Base-by-base conservation (phyloP, 495 filamentous ascomycete species). In the Letharia lupina region DNA sequence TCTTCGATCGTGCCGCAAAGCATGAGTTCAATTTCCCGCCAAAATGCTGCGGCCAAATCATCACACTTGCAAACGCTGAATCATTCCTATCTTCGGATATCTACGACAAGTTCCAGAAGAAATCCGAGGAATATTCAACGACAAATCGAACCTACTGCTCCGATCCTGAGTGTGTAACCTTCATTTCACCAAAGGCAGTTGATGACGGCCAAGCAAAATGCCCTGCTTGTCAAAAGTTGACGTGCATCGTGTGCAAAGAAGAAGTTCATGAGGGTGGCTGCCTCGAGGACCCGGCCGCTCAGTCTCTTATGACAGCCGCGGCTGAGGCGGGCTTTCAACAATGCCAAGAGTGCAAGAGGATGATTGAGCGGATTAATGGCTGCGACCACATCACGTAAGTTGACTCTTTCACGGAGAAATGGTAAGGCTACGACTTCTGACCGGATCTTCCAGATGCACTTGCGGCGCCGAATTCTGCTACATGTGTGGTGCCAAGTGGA, bases 141-240 rank as follows among this genome's bases (percentile, higher is more conserved):
- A 16, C 12, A 56, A 35, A 35, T 6, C 28, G 52, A 56, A 56
- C 31, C 52, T 56, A 56, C 52, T 56, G 52, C 52, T 56, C 5
- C 28, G 52, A 56, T 56, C 28, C 12, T 6, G 31, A 56, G 12
- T 56, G 52, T 35, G 31, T 1, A 56, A 56, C 52, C 12, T 35
- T 56, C 28, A 56, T 56, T 18, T 8, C 52, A 33, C 12, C 28
- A 56, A 20, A 35, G 12, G 12, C 28, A 37, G 74, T 78, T 41
- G 18, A 65, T 2, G 71, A 65, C 23, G 70, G 74, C 12, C 61
- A 75, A 47, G 82, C 77, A 6, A 70, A 52, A 18, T 85, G 81
- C 56, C 52, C 67, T 41, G 45, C 71, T 28, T 85, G 82, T 61
- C 57, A 45, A 31, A 47, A 35, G 23, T 35, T 16, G 52, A 56